Conservation (phyloP, 495 filamentous ascomycete genomes). For the Penicillium desertorum region DNA sequence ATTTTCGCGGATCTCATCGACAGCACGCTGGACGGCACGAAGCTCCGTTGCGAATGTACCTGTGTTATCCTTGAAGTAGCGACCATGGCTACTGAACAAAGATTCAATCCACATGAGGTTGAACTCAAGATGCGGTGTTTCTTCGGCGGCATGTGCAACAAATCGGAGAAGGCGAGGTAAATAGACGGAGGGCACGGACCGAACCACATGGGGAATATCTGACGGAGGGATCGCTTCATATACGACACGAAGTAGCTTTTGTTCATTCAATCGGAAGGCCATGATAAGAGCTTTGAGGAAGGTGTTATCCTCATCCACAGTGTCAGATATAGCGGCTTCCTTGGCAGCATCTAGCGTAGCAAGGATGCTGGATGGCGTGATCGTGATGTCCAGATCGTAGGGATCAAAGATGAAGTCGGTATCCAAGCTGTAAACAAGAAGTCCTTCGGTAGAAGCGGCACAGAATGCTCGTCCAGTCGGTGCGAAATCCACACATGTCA, state of each 20-base stretch:
- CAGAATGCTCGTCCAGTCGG: constrained; percentile 89
- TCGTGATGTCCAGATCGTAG: constrained; percentile 89
- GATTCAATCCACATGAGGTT: constrained; percentile 88
- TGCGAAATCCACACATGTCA: constrained; percentile 80
- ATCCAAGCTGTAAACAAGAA: constrained; percentile 90
- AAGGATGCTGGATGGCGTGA: constrained; percentile 81
- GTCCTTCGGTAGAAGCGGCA: constrained; percentile 89
- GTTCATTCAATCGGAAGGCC: constrained; percentile 91
- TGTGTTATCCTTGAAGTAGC: constrained; percentile 75
- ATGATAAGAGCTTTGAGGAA: constrained; percentile 92
- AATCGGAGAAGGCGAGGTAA: constrained; percentile 77
- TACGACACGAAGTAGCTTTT: constrained; percentile 71
- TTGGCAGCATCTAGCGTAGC: constrained; percentile 60
- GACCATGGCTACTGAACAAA: constrained; percentile 77
- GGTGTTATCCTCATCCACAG: constrained; percentile 57
- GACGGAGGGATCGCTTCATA: constrained; percentile 78
- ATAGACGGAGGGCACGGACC: constrained; percentile 81
- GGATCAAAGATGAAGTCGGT: constrained; percentile 80
- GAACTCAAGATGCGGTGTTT: constrained; percentile 90
- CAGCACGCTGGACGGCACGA: constrained; percentile 70
- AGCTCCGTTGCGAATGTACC: constrained; percentile 77
- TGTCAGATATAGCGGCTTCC: constrained; percentile 29
- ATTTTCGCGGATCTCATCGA: constrained; percentile 73
- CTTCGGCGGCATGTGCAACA: constrained; percentile 82
- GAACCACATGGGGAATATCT: constrained; percentile 76